These are phyloP conservation scores for Ascochyta rabiei DNA, from an alignment of 2,329 filamentous ascomycete species.

Conservation along the genomic window DNA sequence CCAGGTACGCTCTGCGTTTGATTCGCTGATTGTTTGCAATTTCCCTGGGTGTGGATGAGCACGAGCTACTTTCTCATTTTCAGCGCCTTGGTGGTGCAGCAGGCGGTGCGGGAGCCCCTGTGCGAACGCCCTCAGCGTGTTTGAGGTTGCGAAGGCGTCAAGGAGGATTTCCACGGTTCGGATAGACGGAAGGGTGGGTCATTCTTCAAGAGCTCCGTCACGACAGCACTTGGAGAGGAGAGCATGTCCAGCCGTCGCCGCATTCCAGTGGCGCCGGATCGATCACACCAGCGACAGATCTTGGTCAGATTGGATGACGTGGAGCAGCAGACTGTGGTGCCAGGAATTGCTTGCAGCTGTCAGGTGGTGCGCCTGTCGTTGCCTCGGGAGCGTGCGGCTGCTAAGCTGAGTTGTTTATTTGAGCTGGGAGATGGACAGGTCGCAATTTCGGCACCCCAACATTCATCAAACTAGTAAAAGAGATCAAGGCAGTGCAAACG, in stretches of 20 bases:
- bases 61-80: conserved; percentile 28
- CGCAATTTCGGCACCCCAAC: conserved; percentile 36
- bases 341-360: conserved; percentile 25
- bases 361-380: conserved; percentile 17
- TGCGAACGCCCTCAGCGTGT: conserved; percentile 23
- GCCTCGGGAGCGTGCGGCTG: conserved; percentile 13
- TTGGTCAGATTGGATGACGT: conserved; percentile 3
- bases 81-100: conserved; percentile 20
- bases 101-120: conserved; percentile 28
- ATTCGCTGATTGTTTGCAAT: conserved; percentile 39
- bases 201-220: background rate
- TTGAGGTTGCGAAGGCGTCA: conserved; percentile 15
- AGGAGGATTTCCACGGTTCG: conserved; percentile 14
- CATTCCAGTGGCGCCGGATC: conserved; percentile 15
- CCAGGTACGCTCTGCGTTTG: conserved; percentile 34
- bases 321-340: conserved; percentile 14
- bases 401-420: conserved; percentile 17
- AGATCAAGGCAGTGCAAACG: conserved; percentile 4
- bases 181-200: conserved; percentile 13
- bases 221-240: conserved; percentile 7
- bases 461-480: conserved; percentile 19
- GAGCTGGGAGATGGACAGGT: conserved; percentile 22
- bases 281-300: conserved; percentile 1
- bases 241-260: conserved; percentile 5
- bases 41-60: conserved; percentile 32